These are phyloP conservation scores for Aspergillus heteromorphus DNA, from an alignment of 495 filamentous ascomycete species.

Conservation along the genomic window DNA sequence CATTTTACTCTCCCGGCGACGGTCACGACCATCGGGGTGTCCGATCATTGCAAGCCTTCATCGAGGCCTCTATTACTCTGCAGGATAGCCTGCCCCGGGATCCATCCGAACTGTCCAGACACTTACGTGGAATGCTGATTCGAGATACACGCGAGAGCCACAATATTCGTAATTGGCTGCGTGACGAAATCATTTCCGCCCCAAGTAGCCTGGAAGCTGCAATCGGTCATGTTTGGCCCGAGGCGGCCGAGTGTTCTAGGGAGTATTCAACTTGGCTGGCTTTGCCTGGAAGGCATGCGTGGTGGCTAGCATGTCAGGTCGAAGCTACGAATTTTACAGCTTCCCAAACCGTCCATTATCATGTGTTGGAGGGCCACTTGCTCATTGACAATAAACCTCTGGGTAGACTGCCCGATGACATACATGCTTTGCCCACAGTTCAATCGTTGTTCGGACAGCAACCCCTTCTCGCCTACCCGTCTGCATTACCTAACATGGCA, in stretches of 20 bases:
- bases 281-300: neutral
- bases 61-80: conserved; percentile 27
- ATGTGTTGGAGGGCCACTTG: conserved; percentile 48
- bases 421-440: conserved; percentile 32
- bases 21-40: too few species aligned
- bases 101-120: neutral
- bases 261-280: conserved; percentile 24
- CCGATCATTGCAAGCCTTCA: conserved; percentile 22
- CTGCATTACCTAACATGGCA: conserved; percentile 34
- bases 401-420: conserved; percentile 40
- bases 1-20: conserved; percentile 22
- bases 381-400: conserved; percentile 50
- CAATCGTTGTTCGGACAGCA: conserved; percentile 35
- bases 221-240: conserved; percentile 13
- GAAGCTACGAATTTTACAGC: conserved; percentile 4
- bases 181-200: conserved; percentile 9
- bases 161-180: conserved; percentile 26
- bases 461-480: conserved; percentile 33
- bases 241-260: neutral
- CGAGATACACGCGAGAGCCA: conserved; percentile 39
- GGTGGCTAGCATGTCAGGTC: conserved; percentile 19
- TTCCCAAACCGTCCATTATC: conserved; percentile 37
- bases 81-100: conserved; percentile 21
- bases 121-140: conserved; percentile 27
- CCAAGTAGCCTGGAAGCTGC: conserved; percentile 15